These are phyloP conservation scores for Ophiostoma triangulosporum DNA, from an alignment of 2,329 filamentous ascomycete genomes.

Conservation along the genomic window DNA sequence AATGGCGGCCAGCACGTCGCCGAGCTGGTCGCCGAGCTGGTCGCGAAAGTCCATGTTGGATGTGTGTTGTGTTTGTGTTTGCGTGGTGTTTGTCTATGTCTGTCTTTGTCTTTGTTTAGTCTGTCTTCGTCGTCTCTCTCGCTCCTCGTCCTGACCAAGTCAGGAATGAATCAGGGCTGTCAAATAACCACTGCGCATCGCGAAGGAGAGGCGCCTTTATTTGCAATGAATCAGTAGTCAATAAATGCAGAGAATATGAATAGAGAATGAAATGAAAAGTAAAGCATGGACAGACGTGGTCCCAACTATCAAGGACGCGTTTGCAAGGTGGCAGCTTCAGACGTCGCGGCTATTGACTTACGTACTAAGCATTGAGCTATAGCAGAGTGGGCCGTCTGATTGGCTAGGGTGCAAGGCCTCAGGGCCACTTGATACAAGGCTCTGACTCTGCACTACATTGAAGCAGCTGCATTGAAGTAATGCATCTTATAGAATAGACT, in stretches of 20 bases:
- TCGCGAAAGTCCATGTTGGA: constrained; percentile 8
- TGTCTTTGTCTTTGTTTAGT: neutral
- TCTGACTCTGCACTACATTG: no score
- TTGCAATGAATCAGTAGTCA: neutral
- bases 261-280: neutral
- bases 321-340: constrained; percentile 12
- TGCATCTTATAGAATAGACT: no score
- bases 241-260: neutral
- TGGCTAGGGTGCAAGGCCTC: no score
- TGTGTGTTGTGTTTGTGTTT: no score
- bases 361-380: no score
- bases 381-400: no score
- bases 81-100: neutral
- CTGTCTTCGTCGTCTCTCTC: neutral
- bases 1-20: constrained; percentile 2
- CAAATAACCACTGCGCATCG: constrained; percentile 7
- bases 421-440: no score
- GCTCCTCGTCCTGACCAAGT: neutral
- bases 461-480: no score
- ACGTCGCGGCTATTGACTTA: no score
- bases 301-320: neutral
- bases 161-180: constrained; percentile 1
- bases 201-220: neutral
- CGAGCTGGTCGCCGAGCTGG: no score
- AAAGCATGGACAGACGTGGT: neutral